Conservation (phyloP, 2,329 filamentous ascomycete genomes). For the Gnomoniopsis smithogilvyi region DNA sequence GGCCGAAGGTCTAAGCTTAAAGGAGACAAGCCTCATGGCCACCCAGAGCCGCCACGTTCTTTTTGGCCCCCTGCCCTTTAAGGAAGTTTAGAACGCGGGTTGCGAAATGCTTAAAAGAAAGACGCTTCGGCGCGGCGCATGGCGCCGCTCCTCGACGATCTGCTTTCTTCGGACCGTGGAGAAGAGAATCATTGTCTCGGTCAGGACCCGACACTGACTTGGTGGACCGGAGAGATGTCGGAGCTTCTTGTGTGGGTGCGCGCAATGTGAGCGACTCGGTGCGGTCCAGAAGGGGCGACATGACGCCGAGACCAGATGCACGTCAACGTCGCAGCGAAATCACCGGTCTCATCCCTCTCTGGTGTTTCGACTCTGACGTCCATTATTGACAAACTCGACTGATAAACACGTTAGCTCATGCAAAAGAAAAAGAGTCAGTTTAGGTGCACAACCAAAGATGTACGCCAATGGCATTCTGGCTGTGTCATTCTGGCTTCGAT, state of each 20-base stretch:
- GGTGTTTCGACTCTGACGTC: no score
- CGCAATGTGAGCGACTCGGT: not conserved
- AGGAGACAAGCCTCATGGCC: not conserved
- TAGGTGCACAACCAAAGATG: no score
- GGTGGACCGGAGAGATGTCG: not conserved
- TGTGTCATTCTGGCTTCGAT: no score
- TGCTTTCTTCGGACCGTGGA: not conserved
- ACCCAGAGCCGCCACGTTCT: not conserved
- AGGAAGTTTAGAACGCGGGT: no score
- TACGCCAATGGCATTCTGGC: no score
- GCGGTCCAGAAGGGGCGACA: not conserved
- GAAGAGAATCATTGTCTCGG: not conserved
- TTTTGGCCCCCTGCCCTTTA: not conserved
- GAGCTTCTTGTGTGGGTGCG: not conserved
- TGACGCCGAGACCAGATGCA: not conserved
- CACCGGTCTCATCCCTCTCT: no score
- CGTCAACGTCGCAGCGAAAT: no score
- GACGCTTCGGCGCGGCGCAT: no score
- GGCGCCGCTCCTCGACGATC: not conserved
- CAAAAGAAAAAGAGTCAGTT: no score
- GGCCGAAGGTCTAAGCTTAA: not conserved
- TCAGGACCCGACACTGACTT: not conserved
- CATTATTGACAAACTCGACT: no score
- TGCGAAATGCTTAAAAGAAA: no score
- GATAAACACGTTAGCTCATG: no score